phyloP scores from a whole-genome alignment of 2,329 filamentous ascomycete genomes.

The Metarhizium brunneum region DNA sequence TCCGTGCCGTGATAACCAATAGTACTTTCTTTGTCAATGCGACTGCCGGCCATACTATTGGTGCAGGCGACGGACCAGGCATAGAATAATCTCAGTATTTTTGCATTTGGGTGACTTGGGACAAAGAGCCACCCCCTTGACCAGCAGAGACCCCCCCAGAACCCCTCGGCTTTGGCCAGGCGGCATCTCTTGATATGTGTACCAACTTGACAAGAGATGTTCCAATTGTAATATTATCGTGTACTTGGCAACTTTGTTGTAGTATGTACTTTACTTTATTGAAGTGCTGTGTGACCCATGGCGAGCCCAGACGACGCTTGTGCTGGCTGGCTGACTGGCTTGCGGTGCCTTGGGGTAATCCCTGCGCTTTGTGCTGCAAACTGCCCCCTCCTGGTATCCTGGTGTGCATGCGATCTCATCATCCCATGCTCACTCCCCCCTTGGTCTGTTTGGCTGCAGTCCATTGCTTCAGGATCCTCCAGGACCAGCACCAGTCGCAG shows the following conservation, averaged over 20 bases:
- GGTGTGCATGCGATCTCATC: conserved; percentile 1
- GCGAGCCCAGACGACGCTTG: background rate
- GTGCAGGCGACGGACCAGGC: background rate
- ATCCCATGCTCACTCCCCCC: conserved; percentile 3
- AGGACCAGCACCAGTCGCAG: conserved; percentile 3
- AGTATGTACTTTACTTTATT: too few species aligned
- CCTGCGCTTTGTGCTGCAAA: background rate
- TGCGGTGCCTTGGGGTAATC: background rate
- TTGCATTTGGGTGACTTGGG: background rate
- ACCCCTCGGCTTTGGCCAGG: too few species aligned
- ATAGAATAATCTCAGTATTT: background rate
- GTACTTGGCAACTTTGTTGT: too few species aligned
- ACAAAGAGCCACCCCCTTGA: background rate
- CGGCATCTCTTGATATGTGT: too few species aligned
- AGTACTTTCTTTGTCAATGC: background rate
- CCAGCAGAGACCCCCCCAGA: background rate
- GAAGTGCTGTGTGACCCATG: background rate
- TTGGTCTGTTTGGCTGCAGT: conserved; percentile 6
- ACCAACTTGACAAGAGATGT: too few species aligned
- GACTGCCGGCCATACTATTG: background rate
- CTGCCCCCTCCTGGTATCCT: background rate
- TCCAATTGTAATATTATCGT: too few species aligned
- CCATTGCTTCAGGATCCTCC: conserved; percentile 11
- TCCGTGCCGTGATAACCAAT: too few species aligned
- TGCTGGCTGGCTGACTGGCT: background rate